Evolutionary conservation across 176 grass and related monocot genomes (phyloP), one percentile per base, ranked within the genome.

Genomic region (Microstegium vimineum): DNA sequence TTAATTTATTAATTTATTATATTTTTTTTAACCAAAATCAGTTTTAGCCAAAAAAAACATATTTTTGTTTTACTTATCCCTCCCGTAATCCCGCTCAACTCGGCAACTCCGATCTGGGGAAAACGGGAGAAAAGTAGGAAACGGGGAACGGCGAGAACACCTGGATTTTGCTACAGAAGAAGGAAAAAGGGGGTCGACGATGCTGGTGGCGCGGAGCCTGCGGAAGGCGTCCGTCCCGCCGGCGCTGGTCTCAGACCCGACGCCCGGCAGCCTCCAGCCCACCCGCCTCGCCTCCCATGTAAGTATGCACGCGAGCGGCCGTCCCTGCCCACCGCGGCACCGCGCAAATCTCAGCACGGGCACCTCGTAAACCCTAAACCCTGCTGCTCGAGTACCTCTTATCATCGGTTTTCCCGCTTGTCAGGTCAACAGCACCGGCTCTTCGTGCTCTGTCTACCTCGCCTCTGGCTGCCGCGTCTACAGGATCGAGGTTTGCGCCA

Each of bases 251-350:
- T 69, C 82, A 73, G 80, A 95, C 20, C 90, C 96, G 40, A 91
- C 91, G 37, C 91, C 96, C 1, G 96, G 78, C 65, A 88, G 87
- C 76, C 85, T 95, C 62, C 90, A 93, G 75, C 81, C 93, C 33
- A 93, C 89, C 71, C 93, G 96, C 79, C 92, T 95, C 76, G 90
- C 93, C 74, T 82, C 93, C 33, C 85, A 93, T 25, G 90, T 98
- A 86, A 42, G 20, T 52, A 38, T 20, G 27, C 51, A 15, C 60
- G 3, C 74, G 0, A 45, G 69, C 69, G 7, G 40, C 54, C 8
- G 1, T 8, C 25, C 59, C 12, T 82, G 14, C 30, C 8, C 66
- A 22, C 63, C 13, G 27, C 13, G 27, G 37, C 8, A 38, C 37
- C 37, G 37, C 30, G 27, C 75, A 41, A 41, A 66, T 30, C 30